These are phyloP conservation scores for Spergularia bocconei DNA, from an alignment of 148 eudicot species.

Conservation along the genomic window DNA sequence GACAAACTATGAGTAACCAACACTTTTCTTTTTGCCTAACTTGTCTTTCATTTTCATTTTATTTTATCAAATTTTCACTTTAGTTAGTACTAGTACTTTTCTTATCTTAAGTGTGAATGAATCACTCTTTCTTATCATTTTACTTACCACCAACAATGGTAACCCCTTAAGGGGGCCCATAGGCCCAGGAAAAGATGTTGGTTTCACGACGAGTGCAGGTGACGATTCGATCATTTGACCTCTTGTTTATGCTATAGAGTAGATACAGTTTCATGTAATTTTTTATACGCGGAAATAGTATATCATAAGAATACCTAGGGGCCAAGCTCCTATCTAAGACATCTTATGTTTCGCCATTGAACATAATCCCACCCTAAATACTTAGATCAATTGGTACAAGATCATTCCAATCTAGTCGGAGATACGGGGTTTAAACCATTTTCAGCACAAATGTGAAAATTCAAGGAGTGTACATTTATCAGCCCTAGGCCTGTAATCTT, in stretches of 20 bases:
- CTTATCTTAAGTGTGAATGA: constrained; percentile 20
- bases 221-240: no score
- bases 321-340: no score
- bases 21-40: constrained; percentile 28
- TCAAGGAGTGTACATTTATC: no score
- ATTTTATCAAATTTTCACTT: constrained; percentile 21
- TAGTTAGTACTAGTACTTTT: constrained; percentile 31
- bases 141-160: constrained; percentile 26
- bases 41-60: constrained; percentile 12
- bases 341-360: no score
- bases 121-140: constrained; percentile 25
- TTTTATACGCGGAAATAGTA: no score
- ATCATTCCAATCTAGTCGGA: background rate
- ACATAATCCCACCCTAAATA: background rate
- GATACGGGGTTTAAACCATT: no score
- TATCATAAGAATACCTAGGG: no score
- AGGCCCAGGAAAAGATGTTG: background rate
- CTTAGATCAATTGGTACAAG: background rate
- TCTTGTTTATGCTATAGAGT: no score
- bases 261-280: no score
- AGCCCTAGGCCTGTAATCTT: no score
- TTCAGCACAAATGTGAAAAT: no score
- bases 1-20: constrained; percentile 9
- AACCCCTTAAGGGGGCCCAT: constrained; percentile 14
- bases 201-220: background rate